These are phyloP conservation scores for Suillus spraguei DNA, from an alignment of 768 basidiomycete species.

Conservation along the genomic window DNA sequence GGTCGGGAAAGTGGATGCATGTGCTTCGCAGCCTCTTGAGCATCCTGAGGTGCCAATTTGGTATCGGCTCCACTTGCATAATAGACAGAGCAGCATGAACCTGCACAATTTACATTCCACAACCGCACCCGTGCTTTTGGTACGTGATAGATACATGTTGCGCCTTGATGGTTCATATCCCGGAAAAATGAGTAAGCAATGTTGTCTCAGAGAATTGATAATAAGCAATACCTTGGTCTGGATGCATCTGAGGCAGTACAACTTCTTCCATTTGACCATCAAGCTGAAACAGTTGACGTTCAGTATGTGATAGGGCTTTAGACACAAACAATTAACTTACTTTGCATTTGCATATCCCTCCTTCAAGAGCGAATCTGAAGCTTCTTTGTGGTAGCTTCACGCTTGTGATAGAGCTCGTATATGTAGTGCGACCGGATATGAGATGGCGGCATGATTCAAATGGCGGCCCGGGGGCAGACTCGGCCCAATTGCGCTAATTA, in stretches of 20 bases:
- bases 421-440: conserved; percentile 93
- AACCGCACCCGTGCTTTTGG: conserved; percentile 93
- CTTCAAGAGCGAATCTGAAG: conserved; percentile 96
- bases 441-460: conserved; percentile 48
- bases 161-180: conserved; percentile 99
- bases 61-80: too few relatives aligned
- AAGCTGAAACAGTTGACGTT: conserved; percentile 51
- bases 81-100: too few relatives aligned
- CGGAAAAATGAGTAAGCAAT: conserved; percentile 29
- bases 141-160: conserved; percentile 96
- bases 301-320: conserved; percentile 6
- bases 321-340: conserved; percentile 47
- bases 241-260: conserved; percentile 96
- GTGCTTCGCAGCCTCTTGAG: too few relatives aligned
- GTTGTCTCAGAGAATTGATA: conserved; percentile 8
- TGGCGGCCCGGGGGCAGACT: conserved; percentile 40
- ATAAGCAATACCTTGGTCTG: conserved; percentile 70
- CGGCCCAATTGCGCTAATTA: conserved; percentile 93
- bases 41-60: too few relatives aligned
- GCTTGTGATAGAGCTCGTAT: conserved; percentile 98
- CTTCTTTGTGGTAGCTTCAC: conserved; percentile 90
- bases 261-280: conserved; percentile 99
- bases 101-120: conserved; percentile 72
- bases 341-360: conserved; percentile 96
- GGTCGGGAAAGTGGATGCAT: too few relatives aligned